Evolutionary conservation across 306 rosid genomes (phyloP).

Genomic region (Cucurbita argyrosperma): DNA sequence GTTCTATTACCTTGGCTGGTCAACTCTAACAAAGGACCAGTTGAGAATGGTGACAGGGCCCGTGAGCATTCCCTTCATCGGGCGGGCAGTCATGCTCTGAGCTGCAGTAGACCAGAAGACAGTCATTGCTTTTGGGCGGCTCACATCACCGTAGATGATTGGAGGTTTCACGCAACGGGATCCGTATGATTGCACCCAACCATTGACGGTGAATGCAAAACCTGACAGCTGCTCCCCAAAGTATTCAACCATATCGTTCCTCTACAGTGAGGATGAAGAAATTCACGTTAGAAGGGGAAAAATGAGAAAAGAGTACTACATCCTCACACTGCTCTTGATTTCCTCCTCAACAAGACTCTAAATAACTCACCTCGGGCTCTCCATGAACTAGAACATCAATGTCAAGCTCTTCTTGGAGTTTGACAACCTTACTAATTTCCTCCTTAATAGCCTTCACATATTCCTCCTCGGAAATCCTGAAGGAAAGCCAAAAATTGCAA

Average conservation of each 20-base stretch:
- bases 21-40: constrained; percentile 82
- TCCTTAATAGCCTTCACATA: constrained; percentile 50
- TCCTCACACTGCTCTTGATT: background rate
- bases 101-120: constrained; percentile 85
- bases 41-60: constrained; percentile 83
- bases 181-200: constrained; percentile 89
- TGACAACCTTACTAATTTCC: constrained; percentile 66
- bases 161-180: constrained; percentile 87
- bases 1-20: constrained; percentile 56
- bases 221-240: constrained; percentile 86
- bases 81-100: constrained; percentile 68
- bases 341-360: background rate
- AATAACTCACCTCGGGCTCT: constrained; percentile 67
- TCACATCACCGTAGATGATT: constrained; percentile 78
- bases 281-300: background rate
- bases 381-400: constrained; percentile 88
- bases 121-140: constrained; percentile 86
- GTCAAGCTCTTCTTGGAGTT: constrained; percentile 80
- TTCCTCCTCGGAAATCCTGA: constrained; percentile 54
- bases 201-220: constrained; percentile 77
- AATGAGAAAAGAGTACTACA: background rate
- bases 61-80: constrained; percentile 91
- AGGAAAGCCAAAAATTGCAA: background rate
- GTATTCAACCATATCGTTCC: constrained; percentile 92
- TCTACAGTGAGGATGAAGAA: constrained; percentile 20